Evolutionary conservation across 2,329 filamentous ascomycete species (phyloP).

Genomic region (Penicillium occitanis): DNA sequence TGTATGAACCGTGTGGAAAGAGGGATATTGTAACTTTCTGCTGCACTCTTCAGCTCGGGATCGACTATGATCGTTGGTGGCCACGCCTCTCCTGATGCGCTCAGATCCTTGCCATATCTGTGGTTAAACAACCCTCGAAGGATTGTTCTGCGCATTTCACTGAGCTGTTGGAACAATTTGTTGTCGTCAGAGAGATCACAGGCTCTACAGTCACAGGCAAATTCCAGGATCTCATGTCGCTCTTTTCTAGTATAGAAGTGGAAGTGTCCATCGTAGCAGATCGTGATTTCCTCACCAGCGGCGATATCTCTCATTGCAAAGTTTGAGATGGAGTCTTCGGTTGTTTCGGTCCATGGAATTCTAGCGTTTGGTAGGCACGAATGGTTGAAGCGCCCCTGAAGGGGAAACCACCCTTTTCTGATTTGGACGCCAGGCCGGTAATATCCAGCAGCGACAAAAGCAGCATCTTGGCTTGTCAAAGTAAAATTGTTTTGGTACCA

Average conservation of each 20-base stretch:
- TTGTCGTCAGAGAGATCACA: not conserved
- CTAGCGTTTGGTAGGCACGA: not conserved
- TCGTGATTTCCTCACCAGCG: not conserved
- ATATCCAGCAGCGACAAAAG: too few relatives aligned
- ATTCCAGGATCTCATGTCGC: not conserved
- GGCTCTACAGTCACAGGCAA: not conserved
- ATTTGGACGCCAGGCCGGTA: too few relatives aligned
- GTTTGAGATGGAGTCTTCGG: not conserved
- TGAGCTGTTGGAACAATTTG: not conserved
- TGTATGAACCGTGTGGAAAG: not conserved
- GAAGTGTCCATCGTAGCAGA: not conserved
- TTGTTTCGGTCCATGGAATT: not conserved
- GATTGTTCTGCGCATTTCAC: not conserved
- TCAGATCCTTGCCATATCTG: too few relatives aligned
- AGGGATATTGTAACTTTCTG: not conserved
- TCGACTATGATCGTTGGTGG: not conserved
- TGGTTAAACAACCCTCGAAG: not conserved
- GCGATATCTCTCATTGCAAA: not conserved
- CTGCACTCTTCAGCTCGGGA: not conserved
- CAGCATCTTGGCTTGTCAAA: too few relatives aligned
- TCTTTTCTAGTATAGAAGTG: not conserved
- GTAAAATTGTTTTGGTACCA: not conserved
- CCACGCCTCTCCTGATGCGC: not conserved
- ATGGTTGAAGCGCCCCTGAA: not conserved
- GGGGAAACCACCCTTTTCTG: not conserved